Evolutionary conservation across 768 basidiomycete species (phyloP).

Genomic region (Naematelia encephala): DNA sequence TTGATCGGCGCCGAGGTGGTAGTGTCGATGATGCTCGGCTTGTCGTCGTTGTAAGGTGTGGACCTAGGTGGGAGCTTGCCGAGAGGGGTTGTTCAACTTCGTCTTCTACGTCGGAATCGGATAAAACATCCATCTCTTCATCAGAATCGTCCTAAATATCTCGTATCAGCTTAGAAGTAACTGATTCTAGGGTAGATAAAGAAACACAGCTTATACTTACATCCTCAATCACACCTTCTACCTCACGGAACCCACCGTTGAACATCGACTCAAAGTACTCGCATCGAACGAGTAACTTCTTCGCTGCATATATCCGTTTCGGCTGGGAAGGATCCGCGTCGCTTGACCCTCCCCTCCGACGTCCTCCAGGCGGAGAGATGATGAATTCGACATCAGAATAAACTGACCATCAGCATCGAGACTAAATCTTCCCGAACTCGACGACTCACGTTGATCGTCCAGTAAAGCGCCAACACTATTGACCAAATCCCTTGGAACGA

Average conservation of each 20-base stretch:
- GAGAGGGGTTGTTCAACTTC: slow-evolving; percentile 21
- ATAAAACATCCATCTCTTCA: slow-evolving; percentile 31
- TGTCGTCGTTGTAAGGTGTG: slow-evolving; percentile 23
- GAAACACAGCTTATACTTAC: slow-evolving; percentile 12
- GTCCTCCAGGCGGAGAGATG: slow-evolving; percentile 57
- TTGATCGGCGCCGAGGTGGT: slow-evolving; percentile 9
- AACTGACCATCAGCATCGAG: slow-evolving; percentile 46
- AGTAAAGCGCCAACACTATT: slow-evolving; percentile 70
- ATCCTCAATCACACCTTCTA: slow-evolving; percentile 31
- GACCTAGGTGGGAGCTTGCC: slow-evolving; percentile 3
- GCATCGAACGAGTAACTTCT: slow-evolving; percentile 63
- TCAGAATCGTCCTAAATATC: slow-evolving; percentile 24
- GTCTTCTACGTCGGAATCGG: slow-evolving; percentile 48
- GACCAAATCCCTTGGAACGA: slow-evolving; percentile 66
- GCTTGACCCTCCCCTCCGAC: slow-evolving; percentile 45
- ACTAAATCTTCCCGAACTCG: neutral
- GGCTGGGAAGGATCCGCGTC: slow-evolving; percentile 6
- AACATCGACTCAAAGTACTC: slow-evolving; percentile 71
- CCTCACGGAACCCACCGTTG: slow-evolving; percentile 39
- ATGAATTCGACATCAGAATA: slow-evolving; percentile 84
- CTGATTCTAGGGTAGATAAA: neutral
- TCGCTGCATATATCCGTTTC: slow-evolving; percentile 64
- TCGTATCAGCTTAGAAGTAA: neutral
- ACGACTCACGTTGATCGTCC: slow-evolving; percentile 58
- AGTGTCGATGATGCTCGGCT: slow-evolving; percentile 18